A percentile compares a stretch with the other conserved stretches of the same genome.
Conservation (phyloP, 2,329 filamentous ascomycete genomes). For the Cytospora chrysosperma region DNA sequence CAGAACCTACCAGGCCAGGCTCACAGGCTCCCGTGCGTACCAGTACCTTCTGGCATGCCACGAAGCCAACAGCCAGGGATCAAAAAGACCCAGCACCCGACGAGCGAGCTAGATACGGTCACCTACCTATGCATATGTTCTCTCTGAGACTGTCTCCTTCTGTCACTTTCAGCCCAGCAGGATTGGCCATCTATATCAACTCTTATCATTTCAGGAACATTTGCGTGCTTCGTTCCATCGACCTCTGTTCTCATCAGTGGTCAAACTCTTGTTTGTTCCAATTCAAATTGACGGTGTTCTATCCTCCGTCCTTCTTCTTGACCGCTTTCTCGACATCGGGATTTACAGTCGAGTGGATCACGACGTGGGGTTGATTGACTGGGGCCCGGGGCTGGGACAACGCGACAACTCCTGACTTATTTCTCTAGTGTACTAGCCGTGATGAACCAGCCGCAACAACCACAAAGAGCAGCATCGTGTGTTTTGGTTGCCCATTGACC, state of each 20-base stretch:
- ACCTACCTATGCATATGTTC: not conserved
- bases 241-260: not conserved
- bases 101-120: not conserved
- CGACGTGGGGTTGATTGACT: slow-evolving; percentile 16
- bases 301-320: slow-evolving; percentile 16
- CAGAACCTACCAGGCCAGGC: not conserved
- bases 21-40: not conserved
- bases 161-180: not conserved
- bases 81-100: too few species aligned
- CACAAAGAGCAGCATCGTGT: slow-evolving; percentile 4
- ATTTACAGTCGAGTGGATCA: slow-evolving; percentile 16
- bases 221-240: not conserved
- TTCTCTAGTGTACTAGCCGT: too few species aligned
- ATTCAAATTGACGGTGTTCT: slow-evolving; percentile 4
- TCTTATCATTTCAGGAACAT: not conserved
- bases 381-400: slow-evolving; percentile 7
- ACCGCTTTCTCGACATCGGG: slow-evolving; percentile 19
- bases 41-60: not conserved
- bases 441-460: slow-evolving; percentile 11
- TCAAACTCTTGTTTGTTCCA: not conserved
- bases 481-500: slow-evolving; percentile 7
- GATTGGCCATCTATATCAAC: not conserved
- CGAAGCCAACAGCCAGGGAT: not conserved
- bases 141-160: not conserved
- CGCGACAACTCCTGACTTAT: slow-evolving; percentile 1